phyloP scores from a whole-genome alignment of 2,329 filamentous ascomycete species.

The Trichoderma brevicompactum region DNA sequence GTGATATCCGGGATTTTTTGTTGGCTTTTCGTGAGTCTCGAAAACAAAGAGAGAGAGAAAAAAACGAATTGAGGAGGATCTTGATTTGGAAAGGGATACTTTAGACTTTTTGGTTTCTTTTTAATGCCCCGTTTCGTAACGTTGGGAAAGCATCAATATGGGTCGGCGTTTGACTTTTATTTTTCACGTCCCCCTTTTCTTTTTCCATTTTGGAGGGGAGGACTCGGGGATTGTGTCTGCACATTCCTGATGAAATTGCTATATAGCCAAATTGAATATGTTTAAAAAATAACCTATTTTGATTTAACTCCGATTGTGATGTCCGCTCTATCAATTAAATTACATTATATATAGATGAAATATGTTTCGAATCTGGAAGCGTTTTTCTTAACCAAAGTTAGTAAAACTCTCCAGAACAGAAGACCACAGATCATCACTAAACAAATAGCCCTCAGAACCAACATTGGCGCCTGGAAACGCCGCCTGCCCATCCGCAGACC shows the following conservation, averaged over 20 bases:
- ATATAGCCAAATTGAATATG: conserved; percentile 26
- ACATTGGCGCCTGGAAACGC: background rate
- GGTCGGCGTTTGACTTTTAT: conserved; percentile 17
- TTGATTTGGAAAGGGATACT: conserved; percentile 11
- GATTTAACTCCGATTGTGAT: background rate
- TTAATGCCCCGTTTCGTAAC: conserved; percentile 12
- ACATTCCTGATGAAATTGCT: conserved; percentile 22
- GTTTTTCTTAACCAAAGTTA: background rate
- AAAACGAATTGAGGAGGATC: background rate
- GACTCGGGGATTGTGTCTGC: conserved; percentile 5
- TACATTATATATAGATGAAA: background rate
- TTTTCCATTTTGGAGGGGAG: background rate
- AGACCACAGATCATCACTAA: conserved; percentile 15
- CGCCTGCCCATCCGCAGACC: background rate
- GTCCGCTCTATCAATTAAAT: background rate
- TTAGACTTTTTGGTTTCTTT: conserved; percentile 12
- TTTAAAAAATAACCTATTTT: background rate
- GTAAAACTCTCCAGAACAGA: conserved; percentile 8
- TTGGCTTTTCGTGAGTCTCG: background rate
- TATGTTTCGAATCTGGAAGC: background rate
- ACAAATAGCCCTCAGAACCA: background rate
- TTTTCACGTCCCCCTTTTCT: background rate
- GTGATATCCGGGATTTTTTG: conserved; percentile 21
- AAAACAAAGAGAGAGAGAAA: background rate
- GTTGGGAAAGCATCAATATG: conserved; percentile 25